Conservation (phyloP, 495 filamentous ascomycete genomes). For the Penicillium alfredii region DNA sequence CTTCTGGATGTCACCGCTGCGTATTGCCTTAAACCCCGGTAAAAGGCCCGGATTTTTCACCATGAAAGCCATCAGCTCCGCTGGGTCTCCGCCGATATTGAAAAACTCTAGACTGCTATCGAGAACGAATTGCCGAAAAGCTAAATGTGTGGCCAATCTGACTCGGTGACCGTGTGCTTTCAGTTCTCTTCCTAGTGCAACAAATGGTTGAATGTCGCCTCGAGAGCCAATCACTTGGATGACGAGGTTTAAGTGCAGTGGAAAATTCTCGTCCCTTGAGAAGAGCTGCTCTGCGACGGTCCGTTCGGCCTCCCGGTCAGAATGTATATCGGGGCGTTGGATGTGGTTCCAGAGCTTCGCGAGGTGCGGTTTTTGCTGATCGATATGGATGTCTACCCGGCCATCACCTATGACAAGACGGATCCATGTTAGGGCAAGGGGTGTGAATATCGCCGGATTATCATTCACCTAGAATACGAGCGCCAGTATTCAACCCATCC, state of each 20-base stretch:
- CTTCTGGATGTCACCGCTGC: slow-evolving; percentile 60
- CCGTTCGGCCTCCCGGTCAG: background rate
- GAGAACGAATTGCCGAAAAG: slow-evolving; percentile 62
- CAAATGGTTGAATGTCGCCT: slow-evolving; percentile 74
- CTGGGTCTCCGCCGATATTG: slow-evolving; percentile 70
- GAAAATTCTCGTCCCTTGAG: slow-evolving; percentile 51
- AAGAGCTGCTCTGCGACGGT: slow-evolving; percentile 27
- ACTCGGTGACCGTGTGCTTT: slow-evolving; percentile 68
- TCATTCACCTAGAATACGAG: background rate
- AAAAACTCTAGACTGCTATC: slow-evolving; percentile 75
- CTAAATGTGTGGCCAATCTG: slow-evolving; percentile 67
- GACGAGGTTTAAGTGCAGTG: slow-evolving; percentile 60
- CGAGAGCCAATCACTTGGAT: slow-evolving; percentile 75
- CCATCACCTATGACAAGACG: slow-evolving; percentile 1
- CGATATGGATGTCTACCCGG: slow-evolving; percentile 6
- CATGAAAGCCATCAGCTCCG: slow-evolving; percentile 81
- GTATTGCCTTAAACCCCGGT: slow-evolving; percentile 60
- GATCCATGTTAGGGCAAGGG: slow-evolving; percentile 2
- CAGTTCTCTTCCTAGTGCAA: slow-evolving; percentile 59
- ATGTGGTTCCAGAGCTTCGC: slow-evolving; percentile 2
- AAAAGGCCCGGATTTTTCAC: slow-evolving; percentile 79
- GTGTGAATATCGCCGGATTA: background rate
- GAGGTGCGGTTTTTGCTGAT: slow-evolving; percentile 2
- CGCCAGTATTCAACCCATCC: background rate
- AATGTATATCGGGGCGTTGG: background rate